These are phyloP conservation scores for Boechera retrofracta DNA, from an alignment of 345 rosid genomes.

Conservation along the genomic window DNA sequence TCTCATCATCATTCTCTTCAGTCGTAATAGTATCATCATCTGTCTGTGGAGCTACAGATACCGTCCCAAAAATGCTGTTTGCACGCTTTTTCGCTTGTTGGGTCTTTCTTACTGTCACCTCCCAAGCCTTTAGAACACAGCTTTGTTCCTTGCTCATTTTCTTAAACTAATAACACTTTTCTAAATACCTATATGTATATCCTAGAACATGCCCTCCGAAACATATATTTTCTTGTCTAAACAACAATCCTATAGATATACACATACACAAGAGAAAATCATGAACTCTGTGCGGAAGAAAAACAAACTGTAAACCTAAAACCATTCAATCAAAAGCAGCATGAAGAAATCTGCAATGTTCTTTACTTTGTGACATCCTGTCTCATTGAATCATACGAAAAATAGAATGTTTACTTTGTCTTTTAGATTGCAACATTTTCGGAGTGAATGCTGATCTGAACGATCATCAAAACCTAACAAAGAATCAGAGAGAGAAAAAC, in stretches of 20 bases:
- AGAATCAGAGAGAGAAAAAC: constrained; percentile 38
- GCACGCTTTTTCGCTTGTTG: constrained; percentile 92
- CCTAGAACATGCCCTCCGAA: constrained; percentile 30
- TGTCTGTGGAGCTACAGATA: constrained; percentile 59
- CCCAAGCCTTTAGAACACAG: constrained; percentile 85
- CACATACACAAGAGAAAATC: constrained; percentile 38
- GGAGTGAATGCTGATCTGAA: constrained; percentile 34
- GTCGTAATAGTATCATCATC: constrained; percentile 54
- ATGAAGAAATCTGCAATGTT: constrained; percentile 25
- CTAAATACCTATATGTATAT: constrained; percentile 36
- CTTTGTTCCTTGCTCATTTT: constrained; percentile 78
- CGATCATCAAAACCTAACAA: constrained; percentile 37
- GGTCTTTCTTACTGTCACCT: constrained; percentile 85
- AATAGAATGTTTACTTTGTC: constrained; percentile 14
- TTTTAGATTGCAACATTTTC: constrained; percentile 39
- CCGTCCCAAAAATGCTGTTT: constrained; percentile 80
- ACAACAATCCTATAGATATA: constrained; percentile 38
- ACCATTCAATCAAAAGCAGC: constrained; percentile 32
- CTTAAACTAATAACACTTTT: background rate
- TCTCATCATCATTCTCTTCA: constrained; percentile 46
- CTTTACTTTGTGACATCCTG: constrained; percentile 6
- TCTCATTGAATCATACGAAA: constrained; percentile 20
- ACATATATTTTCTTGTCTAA: constrained; percentile 13
- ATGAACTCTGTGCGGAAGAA: constrained; percentile 27
- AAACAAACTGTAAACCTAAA: constrained; percentile 26